Evolutionary conservation across 73 alveolate genomes (phyloP), one percentile per base, ranked within the genome.

Genomic region (Paramecium pentaurelia): DNA sequence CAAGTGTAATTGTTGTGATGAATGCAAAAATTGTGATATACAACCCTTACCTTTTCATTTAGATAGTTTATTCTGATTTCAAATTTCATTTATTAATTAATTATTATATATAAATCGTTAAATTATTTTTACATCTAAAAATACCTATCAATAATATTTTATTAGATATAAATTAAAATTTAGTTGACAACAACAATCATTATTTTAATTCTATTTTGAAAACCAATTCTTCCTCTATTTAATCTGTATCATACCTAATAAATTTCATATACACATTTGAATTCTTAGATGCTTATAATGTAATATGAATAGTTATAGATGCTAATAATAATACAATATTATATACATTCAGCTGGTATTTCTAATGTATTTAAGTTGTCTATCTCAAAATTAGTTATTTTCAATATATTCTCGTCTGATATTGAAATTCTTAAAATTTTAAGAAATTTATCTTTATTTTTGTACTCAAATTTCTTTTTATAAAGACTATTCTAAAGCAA

Each of bases 391-490:
- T 80, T 32, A 12, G 27, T 25, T 0, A 80, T 25, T 42, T 27
- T 44, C 5, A 80, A 10, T 4, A 47, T 44, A 18, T 80, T 7
- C n/a, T 20, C 58, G 27, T 80, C 75, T 20, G 77, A 42, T 14
- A 47, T 80, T 9, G 47, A 22, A 47, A 80, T 42, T 80, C 91
- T 42, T 80, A 80, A 22, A 80, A 32, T 20, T 30, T 80, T 80
- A 25, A 49, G 54, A 80, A 80, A 80, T 80, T 40, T 45, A 37
- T 80, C 91, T 44, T 80, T 80, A 36, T 80, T 80, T 47, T 49
- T 80, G 14, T 80, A 80, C 1, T 45, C 45, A 49, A 80, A 80
- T 44, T 80, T 80, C 73, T 80, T 45, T 36, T 45, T 80, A 80
- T 42, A n/a, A 27, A 80, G 42, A 80, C 58, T 25, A 22, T 47